These are phyloP conservation scores for Aspergillus ibericus DNA, from an alignment of 2,329 filamentous ascomycete species.

Conservation along the genomic window DNA sequence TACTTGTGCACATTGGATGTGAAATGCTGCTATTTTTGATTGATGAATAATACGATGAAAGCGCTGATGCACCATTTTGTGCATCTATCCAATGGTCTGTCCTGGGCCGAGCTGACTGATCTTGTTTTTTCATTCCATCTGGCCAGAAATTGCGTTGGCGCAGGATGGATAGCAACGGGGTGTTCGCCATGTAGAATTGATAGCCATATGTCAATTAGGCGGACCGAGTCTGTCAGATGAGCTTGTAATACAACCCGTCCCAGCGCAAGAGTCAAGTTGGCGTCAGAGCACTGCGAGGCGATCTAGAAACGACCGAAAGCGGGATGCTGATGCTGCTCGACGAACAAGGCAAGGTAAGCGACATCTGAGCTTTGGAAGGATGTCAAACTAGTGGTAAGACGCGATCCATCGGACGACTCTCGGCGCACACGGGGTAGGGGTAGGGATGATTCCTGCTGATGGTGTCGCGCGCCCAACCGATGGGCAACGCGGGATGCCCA, in stretches of 20 bases:
- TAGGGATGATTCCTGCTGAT: background rate
- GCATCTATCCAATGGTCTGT: background rate
- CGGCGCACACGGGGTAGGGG: background rate
- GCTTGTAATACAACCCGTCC: background rate
- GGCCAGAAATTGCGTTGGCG: background rate
- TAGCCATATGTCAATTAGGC: background rate
- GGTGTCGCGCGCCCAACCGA: background rate
- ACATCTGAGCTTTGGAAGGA: background rate
- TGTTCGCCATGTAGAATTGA: background rate
- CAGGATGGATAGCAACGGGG: too few species aligned
- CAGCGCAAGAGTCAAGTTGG: too few species aligned
- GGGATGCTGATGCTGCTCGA: background rate
- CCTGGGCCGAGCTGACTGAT: background rate
- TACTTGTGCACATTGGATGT: background rate
- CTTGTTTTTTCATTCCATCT: too few species aligned
- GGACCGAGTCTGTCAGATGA: background rate
- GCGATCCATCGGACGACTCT: background rate
- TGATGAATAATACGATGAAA: background rate
- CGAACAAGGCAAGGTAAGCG: background rate
- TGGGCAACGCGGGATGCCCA: background rate
- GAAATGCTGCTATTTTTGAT: background rate
- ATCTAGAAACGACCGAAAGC: background rate
- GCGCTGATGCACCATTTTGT: background rate
- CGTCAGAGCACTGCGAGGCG: background rate
- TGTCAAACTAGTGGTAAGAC: background rate